Conservation (phyloP, 345 rosid genomes). For the Corymbia maculata region DNA sequence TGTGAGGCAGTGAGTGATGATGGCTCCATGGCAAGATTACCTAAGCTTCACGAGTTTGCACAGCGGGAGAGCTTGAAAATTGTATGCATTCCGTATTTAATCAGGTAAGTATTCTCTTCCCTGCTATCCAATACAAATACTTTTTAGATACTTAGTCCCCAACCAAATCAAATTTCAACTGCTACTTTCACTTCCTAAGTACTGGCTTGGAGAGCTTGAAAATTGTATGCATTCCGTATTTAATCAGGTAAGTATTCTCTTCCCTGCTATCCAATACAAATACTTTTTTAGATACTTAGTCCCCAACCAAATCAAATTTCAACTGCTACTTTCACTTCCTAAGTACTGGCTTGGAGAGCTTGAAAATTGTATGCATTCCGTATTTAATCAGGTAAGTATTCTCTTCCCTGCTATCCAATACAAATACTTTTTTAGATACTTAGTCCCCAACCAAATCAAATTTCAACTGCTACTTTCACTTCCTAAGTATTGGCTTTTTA, state of each 20-base stretch:
- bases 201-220: slow-evolving; percentile 66
- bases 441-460: too few species aligned
- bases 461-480: too few species aligned
- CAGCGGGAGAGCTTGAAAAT: slow-evolving; percentile 52
- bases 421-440: neutral
- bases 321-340: too few species aligned
- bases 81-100: slow-evolving; percentile 61
- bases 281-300: too few species aligned
- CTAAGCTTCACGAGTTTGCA: slow-evolving; percentile 36
- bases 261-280: neutral
- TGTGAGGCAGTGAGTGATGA: slow-evolving; percentile 85
- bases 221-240: slow-evolving; percentile 69
- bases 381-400: slow-evolving; percentile 1
- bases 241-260: neutral
- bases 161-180: too few species aligned
- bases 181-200: too few species aligned
- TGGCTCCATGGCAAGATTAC: slow-evolving; percentile 66
- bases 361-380: slow-evolving; percentile 73
- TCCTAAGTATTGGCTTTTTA: neutral
- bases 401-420: neutral
- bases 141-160: too few species aligned
- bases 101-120: neutral
- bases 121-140: neutral
- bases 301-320: too few species aligned
- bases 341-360: too few species aligned